Evolutionary conservation across 306 rosid species (phyloP).

Genomic region (Astragalus glycyphyllos): DNA sequence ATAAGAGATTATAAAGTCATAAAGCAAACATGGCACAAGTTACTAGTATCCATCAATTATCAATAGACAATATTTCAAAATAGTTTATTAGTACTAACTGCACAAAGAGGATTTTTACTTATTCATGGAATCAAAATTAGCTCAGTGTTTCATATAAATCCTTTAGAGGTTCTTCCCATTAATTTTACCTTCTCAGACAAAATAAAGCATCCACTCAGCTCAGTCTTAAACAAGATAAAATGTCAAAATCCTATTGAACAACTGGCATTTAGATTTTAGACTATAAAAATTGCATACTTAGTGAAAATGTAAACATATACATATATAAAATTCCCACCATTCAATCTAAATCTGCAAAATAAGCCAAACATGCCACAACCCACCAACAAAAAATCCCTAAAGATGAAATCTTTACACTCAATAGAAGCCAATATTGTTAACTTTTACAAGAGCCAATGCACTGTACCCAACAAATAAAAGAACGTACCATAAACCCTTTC

Average conservation of each 20-base stretch:
- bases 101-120: slow-evolving; percentile 1
- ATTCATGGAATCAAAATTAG: not conserved
- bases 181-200: slow-evolving; percentile 25
- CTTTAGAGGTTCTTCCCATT: slow-evolving; percentile 27
- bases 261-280: slow-evolving; percentile 29
- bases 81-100: slow-evolving; percentile 10
- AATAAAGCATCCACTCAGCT: slow-evolving; percentile 34
- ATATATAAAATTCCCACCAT: slow-evolving; percentile 2
- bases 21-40: slow-evolving; percentile 22
- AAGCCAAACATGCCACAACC: slow-evolving; percentile 34
- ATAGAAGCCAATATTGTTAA: slow-evolving; percentile 37
- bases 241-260: slow-evolving; percentile 27
- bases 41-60: slow-evolving; percentile 18
- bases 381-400: slow-evolving; percentile 22
- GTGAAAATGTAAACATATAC: slow-evolving; percentile 1
- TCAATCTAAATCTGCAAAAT: slow-evolving; percentile 29
- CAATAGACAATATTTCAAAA: slow-evolving; percentile 30
- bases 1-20: slow-evolving; percentile 18
- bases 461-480: slow-evolving; percentile 10
- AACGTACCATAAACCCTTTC: slow-evolving; percentile 94
- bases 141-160: slow-evolving; percentile 25
- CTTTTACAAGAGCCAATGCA: slow-evolving; percentile 23
- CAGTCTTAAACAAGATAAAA: slow-evolving; percentile 30
- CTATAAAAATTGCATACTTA: slow-evolving; percentile 8
- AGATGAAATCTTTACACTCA: slow-evolving; percentile 32